Base-by-base conservation (phyloP, 768 basidiomycete species). In the Boletus insuetus region DNA sequence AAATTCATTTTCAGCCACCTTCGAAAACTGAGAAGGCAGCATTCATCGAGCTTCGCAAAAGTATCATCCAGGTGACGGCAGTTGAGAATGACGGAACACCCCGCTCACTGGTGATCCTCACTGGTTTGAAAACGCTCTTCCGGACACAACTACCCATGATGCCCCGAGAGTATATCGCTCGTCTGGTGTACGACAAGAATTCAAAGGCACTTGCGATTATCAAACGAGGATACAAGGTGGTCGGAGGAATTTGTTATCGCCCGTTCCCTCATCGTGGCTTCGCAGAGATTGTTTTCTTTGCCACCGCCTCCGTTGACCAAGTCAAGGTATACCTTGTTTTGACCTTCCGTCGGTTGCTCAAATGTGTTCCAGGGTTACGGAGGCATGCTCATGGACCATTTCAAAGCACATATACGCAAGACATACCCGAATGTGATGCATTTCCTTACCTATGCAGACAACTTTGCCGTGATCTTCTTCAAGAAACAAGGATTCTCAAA, bases 401-500 rank as follows among this genome's bases (percentile, higher is more conserved):
- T 94, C 79, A 98, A 98, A 74, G 87, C 89, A 43, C 91, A 98
- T 72, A 87, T 98, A 60, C 85, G 86, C 58, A 77, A 80, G 55
- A 82, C 86, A 11, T 92, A 94, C 67, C 89, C 93, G 0, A 81
- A 81, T 40, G 91, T 98, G 84, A 85, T 88, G 82, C 85, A 97
- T 71, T 98, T 98, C 74, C 78, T 99, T 34, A 98, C 97, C 4
- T 99, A 98, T 66, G 97, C 97, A 45, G 97, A 99, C 74, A 98
- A 98, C 71, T 99, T 93, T 68, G 97, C 97, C 17, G 94, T 98
- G 38, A 96, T 97, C 4, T 99, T 98, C 73, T 98, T 99, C 79
- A 94, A 94, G 70, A 99, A 98, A 69, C 97, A 98, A 76, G 97
- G 97, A 0, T 99, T 99, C 72, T 91, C 93, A 7, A 98, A 98